Evolutionary conservation across 176 grass and related monocot species (phyloP).

Genomic region (Hordeum marinum): DNA sequence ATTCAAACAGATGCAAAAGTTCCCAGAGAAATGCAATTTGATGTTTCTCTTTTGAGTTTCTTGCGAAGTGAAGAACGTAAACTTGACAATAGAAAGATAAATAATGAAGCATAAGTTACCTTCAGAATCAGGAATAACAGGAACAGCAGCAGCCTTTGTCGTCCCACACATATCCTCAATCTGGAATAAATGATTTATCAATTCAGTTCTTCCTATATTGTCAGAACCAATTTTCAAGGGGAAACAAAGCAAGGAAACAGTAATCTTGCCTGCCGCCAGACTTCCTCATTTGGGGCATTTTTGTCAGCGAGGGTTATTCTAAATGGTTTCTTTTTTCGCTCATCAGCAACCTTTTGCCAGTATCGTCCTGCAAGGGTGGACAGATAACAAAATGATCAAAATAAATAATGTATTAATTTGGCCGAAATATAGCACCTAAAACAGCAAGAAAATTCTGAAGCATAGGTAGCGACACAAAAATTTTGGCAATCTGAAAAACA

Average conservation of each 20-base stretch:
- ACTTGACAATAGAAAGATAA: background rate
- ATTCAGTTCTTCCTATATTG: slow-evolving; percentile 17
- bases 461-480: background rate
- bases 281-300: slow-evolving; percentile 99
- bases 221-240: slow-evolving; percentile 8
- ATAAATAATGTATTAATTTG: background rate
- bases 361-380: slow-evolving; percentile 69
- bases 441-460: background rate
- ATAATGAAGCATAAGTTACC: slow-evolving; percentile 41
- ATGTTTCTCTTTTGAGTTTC: background rate
- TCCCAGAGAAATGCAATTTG: background rate
- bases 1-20: background rate
- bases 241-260: background rate
- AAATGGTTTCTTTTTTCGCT: slow-evolving; percentile 79
- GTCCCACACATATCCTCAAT: slow-evolving; percentile 84
- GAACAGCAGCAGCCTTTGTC: slow-evolving; percentile 70
- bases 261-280: slow-evolving; percentile 78
- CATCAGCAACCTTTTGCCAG: slow-evolving; percentile 90
- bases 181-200: slow-evolving; percentile 47
- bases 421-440: background rate
- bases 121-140: slow-evolving; percentile 95
- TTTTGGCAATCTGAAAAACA: background rate
- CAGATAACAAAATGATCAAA: slow-evolving; percentile 5
- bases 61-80: background rate
- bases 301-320: slow-evolving; percentile 96